Percentiles rank a stretch among this genome's conserved stretches.
These are phyloP conservation scores for Trichophyton rubrum DNA, from an alignment of 2,329 filamentous ascomycete genomes.

Conservation along the genomic window DNA sequence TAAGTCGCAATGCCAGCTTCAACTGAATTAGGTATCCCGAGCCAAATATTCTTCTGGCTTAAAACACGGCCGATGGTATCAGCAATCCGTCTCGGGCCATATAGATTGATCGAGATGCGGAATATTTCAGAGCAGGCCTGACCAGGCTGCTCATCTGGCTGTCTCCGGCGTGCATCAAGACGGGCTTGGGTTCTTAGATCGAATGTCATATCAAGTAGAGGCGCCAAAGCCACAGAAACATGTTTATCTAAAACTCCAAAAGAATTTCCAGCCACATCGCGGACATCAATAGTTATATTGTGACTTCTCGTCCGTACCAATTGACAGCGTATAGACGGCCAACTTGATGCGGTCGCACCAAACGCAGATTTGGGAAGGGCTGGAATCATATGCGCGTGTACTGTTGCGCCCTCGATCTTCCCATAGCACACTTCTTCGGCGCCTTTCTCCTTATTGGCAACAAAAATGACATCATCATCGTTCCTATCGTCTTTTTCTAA, in stretches of 20 bases:
- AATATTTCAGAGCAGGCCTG: constrained; percentile 49
- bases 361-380: constrained; percentile 47
- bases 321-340: constrained; percentile 63
- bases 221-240: constrained; percentile 55
- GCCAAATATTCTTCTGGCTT: constrained; percentile 51
- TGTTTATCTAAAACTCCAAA: constrained; percentile 65
- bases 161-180: constrained; percentile 54
- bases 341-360: constrained; percentile 41
- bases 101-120: constrained; percentile 61
- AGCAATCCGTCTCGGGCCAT: constrained; percentile 57
- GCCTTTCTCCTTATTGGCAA: constrained; percentile 46
- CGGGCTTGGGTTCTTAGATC: constrained; percentile 59
- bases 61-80: constrained; percentile 56
- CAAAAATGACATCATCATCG: constrained; percentile 30
- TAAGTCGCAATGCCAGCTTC: constrained; percentile 57
- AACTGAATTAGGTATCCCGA: constrained; percentile 53
- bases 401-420: constrained; percentile 53
- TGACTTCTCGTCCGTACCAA: constrained; percentile 49
- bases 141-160: constrained; percentile 52
- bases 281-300: constrained; percentile 53
- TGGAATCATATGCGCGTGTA: constrained; percentile 55
- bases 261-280: constrained; percentile 56
- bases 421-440: constrained; percentile 71
- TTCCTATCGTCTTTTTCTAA: constrained; percentile 27
- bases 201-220: constrained; percentile 55